Evolutionary conservation across 169 alveolate species (phyloP).

Genomic region (Cryptosporidium sp.): DNA sequence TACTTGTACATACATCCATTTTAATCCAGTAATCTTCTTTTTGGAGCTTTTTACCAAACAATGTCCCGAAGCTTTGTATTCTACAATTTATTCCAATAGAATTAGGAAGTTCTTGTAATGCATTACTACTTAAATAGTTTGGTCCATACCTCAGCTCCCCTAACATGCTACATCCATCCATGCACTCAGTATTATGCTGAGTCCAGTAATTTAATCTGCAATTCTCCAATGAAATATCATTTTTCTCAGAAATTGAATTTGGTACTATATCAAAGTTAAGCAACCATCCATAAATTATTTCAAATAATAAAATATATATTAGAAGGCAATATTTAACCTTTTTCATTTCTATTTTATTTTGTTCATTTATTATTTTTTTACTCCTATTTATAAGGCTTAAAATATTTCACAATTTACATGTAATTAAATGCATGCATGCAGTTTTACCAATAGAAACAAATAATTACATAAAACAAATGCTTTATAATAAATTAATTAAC

Average conservation of each 20-base stretch:
- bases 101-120: conserved; percentile 9
- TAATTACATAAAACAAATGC: neutral
- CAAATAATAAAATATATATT: neutral
- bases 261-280: conserved; percentile 70
- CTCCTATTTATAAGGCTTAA: neutral
- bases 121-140: conserved; percentile 29
- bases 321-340: neutral
- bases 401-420: neutral
- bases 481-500: neutral
- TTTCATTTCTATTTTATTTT: conserved; percentile 4
- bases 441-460: neutral
- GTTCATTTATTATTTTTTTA: neutral
- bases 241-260: conserved; percentile 13
- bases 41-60: neutral
- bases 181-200: conserved; percentile 30
- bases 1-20: conserved; percentile 23
- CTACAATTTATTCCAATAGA: conserved; percentile 57
- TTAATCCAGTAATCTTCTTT: conserved; percentile 25
- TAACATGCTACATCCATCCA: conserved; percentile 57
- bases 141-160: conserved; percentile 72
- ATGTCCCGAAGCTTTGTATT: neutral
- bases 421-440: conserved; percentile 44
- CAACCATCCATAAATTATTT: conserved; percentile 21
- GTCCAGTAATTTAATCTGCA: conserved; percentile 70
- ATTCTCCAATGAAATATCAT: neutral